phyloP scores from a whole-genome alignment of 2,329 filamentous ascomycete species.

The Monosporascus sp. region DNA sequence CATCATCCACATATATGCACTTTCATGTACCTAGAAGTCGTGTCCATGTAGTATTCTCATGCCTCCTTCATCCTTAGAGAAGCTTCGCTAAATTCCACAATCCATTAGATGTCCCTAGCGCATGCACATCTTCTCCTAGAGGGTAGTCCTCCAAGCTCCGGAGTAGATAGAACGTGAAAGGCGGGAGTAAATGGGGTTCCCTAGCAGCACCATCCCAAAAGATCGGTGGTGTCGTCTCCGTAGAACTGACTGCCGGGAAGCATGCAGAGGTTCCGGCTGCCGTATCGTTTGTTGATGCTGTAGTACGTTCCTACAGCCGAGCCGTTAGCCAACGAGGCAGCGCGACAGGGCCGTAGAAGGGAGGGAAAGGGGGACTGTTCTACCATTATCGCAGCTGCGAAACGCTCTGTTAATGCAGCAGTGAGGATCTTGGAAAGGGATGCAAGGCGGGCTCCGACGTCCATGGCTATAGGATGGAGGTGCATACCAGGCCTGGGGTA shows the following conservation, averaged over 20 bases:
- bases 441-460: background rate
- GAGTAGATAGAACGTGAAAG: background rate
- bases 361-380: constrained; percentile 8
- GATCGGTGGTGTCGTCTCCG: constrained; percentile 9
- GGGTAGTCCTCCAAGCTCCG: no score
- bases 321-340: background rate
- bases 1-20: no score
- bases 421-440: background rate
- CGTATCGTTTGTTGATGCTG: constrained; percentile 9
- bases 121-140: background rate
- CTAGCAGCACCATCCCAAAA: constrained; percentile 17
- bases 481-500: background rate
- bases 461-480: background rate
- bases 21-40: no score
- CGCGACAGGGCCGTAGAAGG: background rate
- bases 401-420: background rate
- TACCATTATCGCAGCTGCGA: background rate
- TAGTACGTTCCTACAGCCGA: constrained; percentile 15
- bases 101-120: background rate
- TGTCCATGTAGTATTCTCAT: no score
- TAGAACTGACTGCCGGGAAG: constrained; percentile 13
- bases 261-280: constrained; percentile 6
- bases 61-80: no score
- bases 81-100: no score
- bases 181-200: background rate